Evolutionary conservation across 768 basidiomycete genomes (phyloP).

Genomic region (Sporobolomyces roseus): DNA sequence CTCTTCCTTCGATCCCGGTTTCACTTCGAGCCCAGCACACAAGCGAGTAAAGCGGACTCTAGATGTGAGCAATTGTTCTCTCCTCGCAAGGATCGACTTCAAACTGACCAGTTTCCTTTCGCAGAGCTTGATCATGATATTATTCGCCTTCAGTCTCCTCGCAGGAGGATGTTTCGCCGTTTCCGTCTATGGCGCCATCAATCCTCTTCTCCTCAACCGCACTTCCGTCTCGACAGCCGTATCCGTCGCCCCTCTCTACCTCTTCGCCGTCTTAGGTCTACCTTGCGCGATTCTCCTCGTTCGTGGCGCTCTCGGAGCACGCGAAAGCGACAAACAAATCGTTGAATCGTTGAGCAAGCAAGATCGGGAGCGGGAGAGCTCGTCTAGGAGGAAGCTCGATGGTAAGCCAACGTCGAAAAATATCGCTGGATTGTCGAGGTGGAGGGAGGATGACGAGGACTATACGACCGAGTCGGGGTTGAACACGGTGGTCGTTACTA

Average conservation of each 20-base stretch:
- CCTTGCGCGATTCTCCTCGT: conserved; percentile 5
- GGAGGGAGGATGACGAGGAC: too few species aligned
- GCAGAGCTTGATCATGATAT: not conserved
- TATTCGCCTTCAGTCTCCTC: conserved; percentile 5
- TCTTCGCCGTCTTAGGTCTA: not conserved
- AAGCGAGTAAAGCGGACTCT: not conserved
- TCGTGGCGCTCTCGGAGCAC: not conserved
- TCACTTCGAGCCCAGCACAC: not conserved
- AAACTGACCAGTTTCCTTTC: not conserved
- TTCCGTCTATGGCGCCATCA: not conserved
- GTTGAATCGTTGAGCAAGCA: too few species aligned
- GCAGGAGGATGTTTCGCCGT: conserved; percentile 3
- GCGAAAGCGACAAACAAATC: not conserved
- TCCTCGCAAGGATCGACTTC: too few species aligned
- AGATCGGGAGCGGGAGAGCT: too few species aligned
- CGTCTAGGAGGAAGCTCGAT: too few species aligned
- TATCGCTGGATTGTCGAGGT: too few species aligned
- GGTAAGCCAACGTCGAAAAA: too few species aligned
- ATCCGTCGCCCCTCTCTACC: not conserved
- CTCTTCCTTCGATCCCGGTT: too few species aligned
- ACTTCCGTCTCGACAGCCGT: not conserved
- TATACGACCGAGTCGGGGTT: too few species aligned
- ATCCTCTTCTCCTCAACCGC: not conserved
- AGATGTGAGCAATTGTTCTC: not conserved
- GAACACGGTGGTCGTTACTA: not conserved